These are phyloP conservation scores for Boletus insuetus DNA, from an alignment of 768 basidiomycete species.

Conservation along the genomic window DNA sequence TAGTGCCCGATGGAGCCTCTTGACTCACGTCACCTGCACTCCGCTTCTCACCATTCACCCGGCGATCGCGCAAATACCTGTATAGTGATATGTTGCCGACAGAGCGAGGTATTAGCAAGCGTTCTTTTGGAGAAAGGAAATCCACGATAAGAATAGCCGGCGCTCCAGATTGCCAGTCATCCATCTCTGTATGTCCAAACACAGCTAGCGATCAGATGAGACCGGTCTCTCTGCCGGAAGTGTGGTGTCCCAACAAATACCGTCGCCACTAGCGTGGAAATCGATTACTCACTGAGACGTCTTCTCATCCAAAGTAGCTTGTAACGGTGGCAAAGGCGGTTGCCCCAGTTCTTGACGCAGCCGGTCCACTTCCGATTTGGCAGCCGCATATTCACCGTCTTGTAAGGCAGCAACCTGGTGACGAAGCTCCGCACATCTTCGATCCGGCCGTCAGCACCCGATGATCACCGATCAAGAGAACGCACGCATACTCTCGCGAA, in stretches of 20 bases:
- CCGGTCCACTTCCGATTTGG: constrained; percentile 75
- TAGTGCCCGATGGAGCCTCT: constrained; percentile 29
- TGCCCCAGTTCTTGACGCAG: constrained; percentile 77
- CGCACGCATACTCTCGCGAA: constrained; percentile 57
- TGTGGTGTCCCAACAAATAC: not conserved
- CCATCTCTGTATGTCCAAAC: constrained; percentile 2
- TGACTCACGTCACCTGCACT: constrained; percentile 21
- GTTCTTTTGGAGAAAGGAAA: constrained; percentile 5
- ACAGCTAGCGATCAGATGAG: not conserved
- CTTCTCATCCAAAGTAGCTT: constrained; percentile 73
- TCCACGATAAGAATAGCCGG: not conserved
- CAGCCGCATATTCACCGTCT: constrained; percentile 71
- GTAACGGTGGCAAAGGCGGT: constrained; percentile 66
- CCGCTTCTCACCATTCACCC: constrained; percentile 48
- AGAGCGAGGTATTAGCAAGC: constrained; percentile 12
- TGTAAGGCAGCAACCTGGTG: constrained; percentile 63
- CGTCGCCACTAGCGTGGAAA: constrained; percentile 12
- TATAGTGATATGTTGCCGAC: constrained; percentile 7
- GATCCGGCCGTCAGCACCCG: constrained; percentile 8
- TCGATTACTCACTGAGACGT: constrained; percentile 43
- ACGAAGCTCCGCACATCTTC: constrained; percentile 65
- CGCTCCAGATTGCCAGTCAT: not conserved
- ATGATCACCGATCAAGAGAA: constrained; percentile 1
- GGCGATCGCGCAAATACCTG: constrained; percentile 63
- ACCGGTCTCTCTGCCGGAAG: constrained; percentile 3